A percentile compares a stretch with the other conserved stretches of the same genome.
phyloP scores from a whole-genome alignment of 2,329 filamentous ascomycete species.

The Colletotrichum gigasporum region DNA sequence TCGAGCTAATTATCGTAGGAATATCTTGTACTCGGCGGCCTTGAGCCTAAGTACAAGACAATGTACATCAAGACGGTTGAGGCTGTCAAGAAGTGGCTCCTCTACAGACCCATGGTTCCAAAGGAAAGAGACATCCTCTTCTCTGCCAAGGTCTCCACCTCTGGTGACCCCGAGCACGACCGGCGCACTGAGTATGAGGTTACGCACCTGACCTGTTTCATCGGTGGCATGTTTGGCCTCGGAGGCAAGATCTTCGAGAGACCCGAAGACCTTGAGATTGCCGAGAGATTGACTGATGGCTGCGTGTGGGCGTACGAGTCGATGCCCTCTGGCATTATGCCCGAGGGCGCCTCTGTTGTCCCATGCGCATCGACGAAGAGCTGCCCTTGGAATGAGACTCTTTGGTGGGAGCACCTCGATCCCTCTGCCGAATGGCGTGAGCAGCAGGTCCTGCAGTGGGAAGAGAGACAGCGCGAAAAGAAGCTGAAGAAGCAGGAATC shows the following conservation, averaged over 20 bases:
- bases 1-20: slow-evolving; percentile 55
- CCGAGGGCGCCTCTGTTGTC: slow-evolving; percentile 60
- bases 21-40: slow-evolving; percentile 80
- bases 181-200: slow-evolving; percentile 65
- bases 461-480: slow-evolving; percentile 49
- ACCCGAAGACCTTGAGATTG: slow-evolving; percentile 69
- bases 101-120: slow-evolving; percentile 81
- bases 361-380: slow-evolving; percentile 57
- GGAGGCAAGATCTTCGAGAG: slow-evolving; percentile 70
- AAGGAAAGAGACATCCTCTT: slow-evolving; percentile 76
- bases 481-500: slow-evolving; percentile 35
- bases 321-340: slow-evolving; percentile 71
- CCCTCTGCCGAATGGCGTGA: slow-evolving; percentile 54
- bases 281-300: slow-evolving; percentile 70
- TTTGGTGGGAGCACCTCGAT: slow-evolving; percentile 61
- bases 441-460: slow-evolving; percentile 54
- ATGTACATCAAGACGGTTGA: slow-evolving; percentile 77
- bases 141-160: slow-evolving; percentile 68
- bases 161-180: slow-evolving; percentile 50
- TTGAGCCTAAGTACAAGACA: slow-evolving; percentile 74
- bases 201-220: slow-evolving; percentile 73
- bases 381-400: slow-evolving; percentile 64
- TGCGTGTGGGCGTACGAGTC: slow-evolving; percentile 76
- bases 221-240: slow-evolving; percentile 76
- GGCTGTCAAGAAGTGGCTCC: slow-evolving; percentile 75